phyloP scores from a whole-genome alignment of 345 rosid species.

The Capsella bursapastoris region DNA sequence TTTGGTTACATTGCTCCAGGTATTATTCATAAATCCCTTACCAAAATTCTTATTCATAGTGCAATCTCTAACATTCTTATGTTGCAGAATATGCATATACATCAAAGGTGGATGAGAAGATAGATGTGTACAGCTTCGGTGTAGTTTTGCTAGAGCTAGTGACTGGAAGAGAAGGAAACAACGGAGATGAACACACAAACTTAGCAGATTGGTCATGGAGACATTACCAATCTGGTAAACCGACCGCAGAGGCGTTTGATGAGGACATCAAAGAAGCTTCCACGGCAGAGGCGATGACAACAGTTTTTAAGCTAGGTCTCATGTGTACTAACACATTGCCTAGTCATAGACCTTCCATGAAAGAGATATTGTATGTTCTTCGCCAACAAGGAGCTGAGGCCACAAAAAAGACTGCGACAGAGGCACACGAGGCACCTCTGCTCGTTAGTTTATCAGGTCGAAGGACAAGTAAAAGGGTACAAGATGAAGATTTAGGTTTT shows the following conservation, averaged over 20 bases:
- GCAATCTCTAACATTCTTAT: conserved; percentile 8
- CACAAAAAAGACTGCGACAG: conserved; percentile 19
- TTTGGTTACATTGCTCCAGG: conserved; percentile 94
- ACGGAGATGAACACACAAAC: conserved; percentile 65
- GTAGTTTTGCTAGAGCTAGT: conserved; percentile 87
- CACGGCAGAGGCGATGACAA: conserved; percentile 59
- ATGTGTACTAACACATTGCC: conserved; percentile 66
- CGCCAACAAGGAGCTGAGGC: conserved; percentile 42
- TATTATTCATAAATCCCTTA: conserved; percentile 17
- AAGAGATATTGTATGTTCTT: conserved; percentile 70
- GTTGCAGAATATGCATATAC: conserved; percentile 77
- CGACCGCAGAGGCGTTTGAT: conserved; percentile 58
- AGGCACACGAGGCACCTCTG: conserved; percentile 40
- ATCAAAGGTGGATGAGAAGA: conserved; percentile 75
- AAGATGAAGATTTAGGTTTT: conserved; percentile 42
- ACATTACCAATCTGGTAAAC: conserved; percentile 56
- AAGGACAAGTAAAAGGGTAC: conserved; percentile 36
- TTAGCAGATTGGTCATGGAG: conserved; percentile 96
- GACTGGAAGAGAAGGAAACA: conserved; percentile 73
- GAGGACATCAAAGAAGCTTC: conserved; percentile 56
- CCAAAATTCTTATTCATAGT: not conserved
- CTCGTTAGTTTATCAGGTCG: conserved; percentile 40
- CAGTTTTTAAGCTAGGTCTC: conserved; percentile 71
- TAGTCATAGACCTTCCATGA: conserved; percentile 75
- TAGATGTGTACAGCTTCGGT: conserved; percentile 90